Conservation (phyloP, 257 asterid genomes). For the Anisodus acutangulus region DNA sequence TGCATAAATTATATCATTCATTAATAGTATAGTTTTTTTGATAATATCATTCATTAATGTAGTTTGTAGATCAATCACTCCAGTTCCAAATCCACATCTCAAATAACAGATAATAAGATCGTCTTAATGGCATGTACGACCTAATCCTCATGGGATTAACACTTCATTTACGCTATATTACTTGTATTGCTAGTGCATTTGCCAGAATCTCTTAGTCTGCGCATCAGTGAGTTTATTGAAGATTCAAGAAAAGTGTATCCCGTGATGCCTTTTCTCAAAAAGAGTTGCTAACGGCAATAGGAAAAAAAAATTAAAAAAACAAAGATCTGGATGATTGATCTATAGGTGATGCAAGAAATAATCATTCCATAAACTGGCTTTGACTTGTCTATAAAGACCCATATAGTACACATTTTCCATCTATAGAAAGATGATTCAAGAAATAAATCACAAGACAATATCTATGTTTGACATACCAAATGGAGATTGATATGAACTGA, state of each 20-base stretch:
- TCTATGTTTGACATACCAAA: slow-evolving; percentile 6
- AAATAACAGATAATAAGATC: background rate
- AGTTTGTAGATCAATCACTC: background rate
- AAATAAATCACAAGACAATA: background rate
- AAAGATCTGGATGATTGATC: background rate
- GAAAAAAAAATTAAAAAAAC: no score
- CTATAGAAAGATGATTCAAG: background rate
- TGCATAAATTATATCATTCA: background rate
- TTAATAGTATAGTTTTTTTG: no score
- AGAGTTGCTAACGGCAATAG: background rate
- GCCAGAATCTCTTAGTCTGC: background rate
- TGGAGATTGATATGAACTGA: background rate
- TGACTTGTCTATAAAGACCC: background rate
- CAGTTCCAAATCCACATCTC: background rate
- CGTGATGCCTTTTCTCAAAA: background rate
- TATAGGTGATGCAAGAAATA: slow-evolving; percentile 5
- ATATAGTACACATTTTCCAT: slow-evolving; percentile 1
- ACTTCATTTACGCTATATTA: background rate
- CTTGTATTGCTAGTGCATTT: background rate
- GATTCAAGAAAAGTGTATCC: background rate
- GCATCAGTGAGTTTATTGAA: background rate
- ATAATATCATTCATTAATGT: no score
- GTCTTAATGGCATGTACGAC: background rate
- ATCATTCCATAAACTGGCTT: slow-evolving; percentile 1
- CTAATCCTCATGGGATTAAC: background rate